These are phyloP conservation scores for Backusella mclennaniae DNA, from an alignment of 192 early-diverging fungal species.

Conservation along the genomic window DNA sequence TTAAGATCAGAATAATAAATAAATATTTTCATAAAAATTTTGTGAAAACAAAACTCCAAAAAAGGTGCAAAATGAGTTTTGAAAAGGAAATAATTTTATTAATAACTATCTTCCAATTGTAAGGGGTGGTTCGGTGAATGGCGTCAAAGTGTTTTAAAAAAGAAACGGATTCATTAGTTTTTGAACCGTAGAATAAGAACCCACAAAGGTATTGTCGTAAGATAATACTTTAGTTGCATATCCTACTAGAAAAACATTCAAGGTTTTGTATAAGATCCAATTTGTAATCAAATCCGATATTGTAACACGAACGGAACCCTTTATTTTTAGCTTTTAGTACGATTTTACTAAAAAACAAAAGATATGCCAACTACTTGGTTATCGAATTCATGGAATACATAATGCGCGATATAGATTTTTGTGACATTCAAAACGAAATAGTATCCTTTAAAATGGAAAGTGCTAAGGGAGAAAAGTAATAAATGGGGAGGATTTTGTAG, in stretches of 20 bases:
- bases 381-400: neutral
- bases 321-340: neutral
- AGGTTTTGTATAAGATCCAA: neutral
- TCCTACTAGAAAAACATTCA: neutral
- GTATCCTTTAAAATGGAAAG: neutral
- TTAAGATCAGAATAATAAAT: neutral
- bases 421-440: neutral
- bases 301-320: neutral
- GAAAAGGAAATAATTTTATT: conserved; percentile 6
- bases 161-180: neutral
- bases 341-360: neutral
- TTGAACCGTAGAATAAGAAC: neutral
- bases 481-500: neutral
- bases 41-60: neutral
- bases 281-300: neutral
- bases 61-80: conserved; percentile 6
- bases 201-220: neutral
- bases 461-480: neutral
- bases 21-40: neutral
- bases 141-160: neutral
- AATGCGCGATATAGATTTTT: neutral
- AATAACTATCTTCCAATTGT: neutral
- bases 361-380: neutral
- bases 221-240: neutral
- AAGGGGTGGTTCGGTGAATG: neutral